Conservation (phyloP, 345 rosid species). For the Boechera stricta region DNA sequence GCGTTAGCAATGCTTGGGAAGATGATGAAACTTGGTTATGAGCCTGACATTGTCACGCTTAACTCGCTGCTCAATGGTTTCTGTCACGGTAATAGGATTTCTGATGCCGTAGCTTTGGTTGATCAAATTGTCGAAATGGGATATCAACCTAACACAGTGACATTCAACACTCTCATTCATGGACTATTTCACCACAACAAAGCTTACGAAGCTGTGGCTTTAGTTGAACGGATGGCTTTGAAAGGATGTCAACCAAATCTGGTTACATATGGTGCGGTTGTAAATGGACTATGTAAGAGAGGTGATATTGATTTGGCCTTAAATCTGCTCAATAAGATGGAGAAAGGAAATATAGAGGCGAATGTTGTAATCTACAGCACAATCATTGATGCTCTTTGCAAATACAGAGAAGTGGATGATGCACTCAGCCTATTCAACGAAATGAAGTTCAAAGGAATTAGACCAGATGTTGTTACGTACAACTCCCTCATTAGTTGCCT, state of each 20-base stretch:
- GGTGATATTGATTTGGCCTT: slow-evolving; percentile 17
- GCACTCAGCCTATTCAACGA: background rate
- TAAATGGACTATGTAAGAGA: background rate
- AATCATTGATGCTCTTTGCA: slow-evolving; percentile 13
- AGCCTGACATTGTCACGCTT: background rate
- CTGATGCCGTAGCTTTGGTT: background rate
- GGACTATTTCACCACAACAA: slow-evolving; percentile 5
- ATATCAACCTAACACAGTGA: background rate
- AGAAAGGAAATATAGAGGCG: background rate
- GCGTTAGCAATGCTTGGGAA: background rate
- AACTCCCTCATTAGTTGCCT: background rate
- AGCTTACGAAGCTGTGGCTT: background rate
- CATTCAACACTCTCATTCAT: background rate
- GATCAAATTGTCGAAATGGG: slow-evolving; percentile 16
- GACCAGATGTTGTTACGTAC: background rate
- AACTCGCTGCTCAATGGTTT: no score
- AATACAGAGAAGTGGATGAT: background rate
- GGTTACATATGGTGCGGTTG: background rate
- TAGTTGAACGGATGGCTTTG: background rate
- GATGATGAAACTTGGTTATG: background rate
- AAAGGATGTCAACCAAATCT: background rate
- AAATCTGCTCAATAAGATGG: slow-evolving; percentile 16
- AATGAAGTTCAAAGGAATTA: background rate
- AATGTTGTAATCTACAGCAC: background rate
- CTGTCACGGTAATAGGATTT: background rate